Evolutionary conservation across 495 filamentous ascomycete genomes (phyloP).

Genomic region (Talaromyces thailandensis): DNA sequence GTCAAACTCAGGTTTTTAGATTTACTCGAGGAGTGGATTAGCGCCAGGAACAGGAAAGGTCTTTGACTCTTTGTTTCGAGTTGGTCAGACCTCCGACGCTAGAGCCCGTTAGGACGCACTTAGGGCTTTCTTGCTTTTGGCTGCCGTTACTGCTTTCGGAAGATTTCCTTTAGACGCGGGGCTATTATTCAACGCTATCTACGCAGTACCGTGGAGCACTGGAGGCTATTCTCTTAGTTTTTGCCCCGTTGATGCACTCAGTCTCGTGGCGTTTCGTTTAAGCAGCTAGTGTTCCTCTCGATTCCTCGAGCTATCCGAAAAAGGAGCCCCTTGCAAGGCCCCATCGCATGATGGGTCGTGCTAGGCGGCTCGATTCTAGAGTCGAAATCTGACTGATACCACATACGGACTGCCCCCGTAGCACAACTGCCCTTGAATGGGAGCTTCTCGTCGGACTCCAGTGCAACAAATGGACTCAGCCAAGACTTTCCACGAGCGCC

Average conservation of each 20-base stretch:
- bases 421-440: not conserved
- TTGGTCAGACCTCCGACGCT: not conserved
- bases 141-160: not conserved
- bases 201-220: no score
- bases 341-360: not conserved
- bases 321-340: not conserved
- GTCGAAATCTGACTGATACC: not conserved
- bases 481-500: not conserved
- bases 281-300: not conserved
- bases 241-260: not conserved
- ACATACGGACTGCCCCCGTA: not conserved
- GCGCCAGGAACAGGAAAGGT: constrained; percentile 2
- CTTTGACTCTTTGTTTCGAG: not conserved
- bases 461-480: not conserved
- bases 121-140: not conserved
- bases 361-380: not conserved
- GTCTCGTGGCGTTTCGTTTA: not conserved
- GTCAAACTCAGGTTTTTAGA: not conserved
- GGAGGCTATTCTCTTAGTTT: not conserved
- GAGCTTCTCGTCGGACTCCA: not conserved
- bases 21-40: not conserved
- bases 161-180: not conserved
- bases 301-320: not conserved
- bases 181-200: not conserved
- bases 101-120: not conserved